A percentile compares a stretch with the other conserved stretches of the same genome.
These are phyloP conservation scores for Stygiomarasmius scandens DNA, from an alignment of 1,284 basidiomycete genomes.

Conservation along the genomic window DNA sequence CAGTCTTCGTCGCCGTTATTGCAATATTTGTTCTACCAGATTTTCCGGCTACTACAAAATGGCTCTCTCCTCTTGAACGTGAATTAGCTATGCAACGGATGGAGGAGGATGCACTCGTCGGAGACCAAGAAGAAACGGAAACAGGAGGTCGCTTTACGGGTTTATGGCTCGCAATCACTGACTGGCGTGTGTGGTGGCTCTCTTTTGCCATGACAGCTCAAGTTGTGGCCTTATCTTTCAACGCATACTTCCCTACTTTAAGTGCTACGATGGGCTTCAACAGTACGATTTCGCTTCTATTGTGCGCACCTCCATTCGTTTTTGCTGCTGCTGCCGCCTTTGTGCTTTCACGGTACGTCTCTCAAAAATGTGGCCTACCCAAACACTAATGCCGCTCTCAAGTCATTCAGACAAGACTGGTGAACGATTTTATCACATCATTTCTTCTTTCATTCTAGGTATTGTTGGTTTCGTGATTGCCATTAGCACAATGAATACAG, in stretches of 20 bases:
- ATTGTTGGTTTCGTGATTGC: constrained; percentile 77
- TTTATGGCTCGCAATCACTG: constrained; percentile 61
- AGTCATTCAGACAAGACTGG: constrained; percentile 66
- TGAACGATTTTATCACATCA: constrained; percentile 71
- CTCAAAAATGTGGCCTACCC: too few relatives aligned
- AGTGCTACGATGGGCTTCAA: constrained; percentile 72
- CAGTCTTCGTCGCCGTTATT: constrained; percentile 61
- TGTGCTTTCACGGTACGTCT: constrained; percentile 48
- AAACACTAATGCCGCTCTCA: background rate
- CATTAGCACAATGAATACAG: constrained; percentile 68
- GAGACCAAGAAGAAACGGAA: constrained; percentile 50
- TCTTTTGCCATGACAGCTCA: constrained; percentile 47
- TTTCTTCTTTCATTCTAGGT: constrained; percentile 52
- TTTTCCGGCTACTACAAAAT: constrained; percentile 66
- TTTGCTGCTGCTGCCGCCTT: constrained; percentile 65
- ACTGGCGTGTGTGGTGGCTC: constrained; percentile 78
- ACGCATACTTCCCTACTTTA: constrained; percentile 76
- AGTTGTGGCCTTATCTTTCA: constrained; percentile 72
- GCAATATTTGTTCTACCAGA: constrained; percentile 78
- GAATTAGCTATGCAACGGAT: constrained; percentile 72
- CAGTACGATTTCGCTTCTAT: constrained; percentile 64
- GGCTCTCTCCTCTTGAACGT: constrained; percentile 65
- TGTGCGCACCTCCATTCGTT: constrained; percentile 82
- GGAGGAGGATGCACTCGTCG: constrained; percentile 71
- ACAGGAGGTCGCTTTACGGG: constrained; percentile 44